Conservation (phyloP, 345 rosid genomes). For the Salix koriyanagi region DNA sequence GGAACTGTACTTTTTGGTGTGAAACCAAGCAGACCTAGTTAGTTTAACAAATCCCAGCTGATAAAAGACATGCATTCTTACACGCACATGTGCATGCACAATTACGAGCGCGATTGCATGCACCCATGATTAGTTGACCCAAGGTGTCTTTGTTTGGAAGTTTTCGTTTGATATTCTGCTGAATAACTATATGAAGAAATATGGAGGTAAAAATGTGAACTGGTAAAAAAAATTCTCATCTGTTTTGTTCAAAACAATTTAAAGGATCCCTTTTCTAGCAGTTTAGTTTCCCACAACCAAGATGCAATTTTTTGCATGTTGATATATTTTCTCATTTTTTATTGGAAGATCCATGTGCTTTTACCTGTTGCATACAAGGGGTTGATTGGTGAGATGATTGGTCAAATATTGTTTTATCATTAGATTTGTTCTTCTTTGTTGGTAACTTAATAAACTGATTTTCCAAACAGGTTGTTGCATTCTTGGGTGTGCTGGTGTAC, state of each 20-base stretch:
- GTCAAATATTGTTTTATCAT: background rate
- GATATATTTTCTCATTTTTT: background rate
- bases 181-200: background rate
- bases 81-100: background rate
- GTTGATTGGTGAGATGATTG: background rate
- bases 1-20: background rate
- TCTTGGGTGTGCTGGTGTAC: constrained; percentile 88
- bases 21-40: background rate
- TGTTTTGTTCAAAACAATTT: background rate
- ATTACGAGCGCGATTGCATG: background rate
- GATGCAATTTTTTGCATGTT: background rate
- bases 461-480: constrained; percentile 76
- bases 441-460: constrained; percentile 10
- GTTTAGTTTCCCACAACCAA: background rate
- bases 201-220: background rate
- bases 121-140: background rate
- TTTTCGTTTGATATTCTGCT: background rate
- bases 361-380: background rate
- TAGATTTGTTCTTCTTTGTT: background rate
- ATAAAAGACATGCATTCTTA: background rate
- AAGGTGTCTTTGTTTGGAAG: background rate
- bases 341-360: background rate
- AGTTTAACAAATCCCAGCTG: background rate
- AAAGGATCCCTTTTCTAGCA: background rate
- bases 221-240: background rate